phyloP scores from a whole-genome alignment of 192 early-diverging fungal genomes.

The Endogone sp. region DNA sequence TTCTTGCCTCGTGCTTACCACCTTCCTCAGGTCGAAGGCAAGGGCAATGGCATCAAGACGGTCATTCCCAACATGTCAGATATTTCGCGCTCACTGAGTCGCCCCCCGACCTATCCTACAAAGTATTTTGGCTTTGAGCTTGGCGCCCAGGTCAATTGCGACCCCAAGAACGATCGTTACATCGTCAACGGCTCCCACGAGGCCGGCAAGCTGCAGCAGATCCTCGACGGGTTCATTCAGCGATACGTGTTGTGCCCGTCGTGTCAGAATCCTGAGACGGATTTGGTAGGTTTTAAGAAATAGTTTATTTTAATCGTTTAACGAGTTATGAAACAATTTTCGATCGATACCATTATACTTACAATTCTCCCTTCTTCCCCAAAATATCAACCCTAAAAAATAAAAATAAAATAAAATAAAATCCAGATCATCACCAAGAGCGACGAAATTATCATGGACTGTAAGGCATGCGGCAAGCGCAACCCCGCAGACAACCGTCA shows the following conservation, averaged over 20 bases:
- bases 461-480: slow-evolving; percentile 90
- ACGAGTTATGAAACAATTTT: slow-evolving; percentile 27
- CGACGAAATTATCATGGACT: slow-evolving; percentile 64
- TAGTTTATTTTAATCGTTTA: slow-evolving; percentile 2
- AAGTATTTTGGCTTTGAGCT: slow-evolving; percentile 96
- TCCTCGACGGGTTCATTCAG: slow-evolving; percentile 89
- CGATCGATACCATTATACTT: no score
- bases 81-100: slow-evolving; percentile 81
- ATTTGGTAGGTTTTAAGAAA: slow-evolving; percentile 53
- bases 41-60: slow-evolving; percentile 99
- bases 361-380: neutral
- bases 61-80: slow-evolving; percentile 96
- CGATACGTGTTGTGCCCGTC: slow-evolving; percentile 90
- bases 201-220: slow-evolving; percentile 75
- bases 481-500: slow-evolving; percentile 84
- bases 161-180: slow-evolving; percentile 88
- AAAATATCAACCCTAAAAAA: slow-evolving; percentile 39
- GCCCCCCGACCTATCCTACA: slow-evolving; percentile 80
- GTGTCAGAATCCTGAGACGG: slow-evolving; percentile 98
- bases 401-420: neutral
- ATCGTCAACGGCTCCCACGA: slow-evolving; percentile 96
- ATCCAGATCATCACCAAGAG: slow-evolving; percentile 53
- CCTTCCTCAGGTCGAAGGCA: slow-evolving; percentile 81
- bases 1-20: slow-evolving; percentile 11
- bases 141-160: slow-evolving; percentile 88